Base-by-base conservation (phyloP, 2,329 filamentous ascomycete species). In the Pseudogymnoascus sp. region DNA sequence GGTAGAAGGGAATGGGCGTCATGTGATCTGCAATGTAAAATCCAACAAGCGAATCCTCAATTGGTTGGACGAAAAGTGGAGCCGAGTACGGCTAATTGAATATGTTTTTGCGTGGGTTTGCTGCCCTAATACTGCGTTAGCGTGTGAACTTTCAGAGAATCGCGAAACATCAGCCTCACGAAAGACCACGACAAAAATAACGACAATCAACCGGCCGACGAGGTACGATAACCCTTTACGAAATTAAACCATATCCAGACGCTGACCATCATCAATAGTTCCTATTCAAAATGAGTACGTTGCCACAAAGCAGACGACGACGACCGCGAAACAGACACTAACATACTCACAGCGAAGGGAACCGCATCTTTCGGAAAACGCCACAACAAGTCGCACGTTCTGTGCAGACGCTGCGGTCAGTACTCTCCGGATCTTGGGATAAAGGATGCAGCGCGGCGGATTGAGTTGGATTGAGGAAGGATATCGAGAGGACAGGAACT, bases 351-450 rank as follows among this genome's bases (percentile, higher is more conserved):
- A 71, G 70, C 70, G 54, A 72, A 72, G 66, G 70, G 70, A 61
- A 72, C 70, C 47, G 64, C 64, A 61, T 65, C 62, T 34, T 72
- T 72, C 63, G 70, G 70, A 59, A 70, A 70, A 62, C 65, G 70
- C 61, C 70, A 72, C 64, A 72, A 72, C 66, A 72, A 72, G 67
- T 67, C 69, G 64, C 70, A 72, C 68, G 71, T 70, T 54, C 61
- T 72, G 67, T 72, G 70, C 68, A 67, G 70, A 69, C 69, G 70
- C 60, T 72, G 70, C 68, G 70, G 70, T 72, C 41, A 70, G 70
- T 71, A 64, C 8, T 50, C 61, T 41, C 58, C 58, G 30, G 35
- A 60, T 41, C 58, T 41, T 32, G 58, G 14, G 20, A 60, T 58
- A 37, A 25, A 38, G 34, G 16, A 54, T 54, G 32, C 47, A 34